A percentile compares a stretch with the other conserved stretches of the same genome.
phyloP scores from a whole-genome alignment of 2,329 filamentous ascomycete species.

The Clonostachys rhizophaga region DNA sequence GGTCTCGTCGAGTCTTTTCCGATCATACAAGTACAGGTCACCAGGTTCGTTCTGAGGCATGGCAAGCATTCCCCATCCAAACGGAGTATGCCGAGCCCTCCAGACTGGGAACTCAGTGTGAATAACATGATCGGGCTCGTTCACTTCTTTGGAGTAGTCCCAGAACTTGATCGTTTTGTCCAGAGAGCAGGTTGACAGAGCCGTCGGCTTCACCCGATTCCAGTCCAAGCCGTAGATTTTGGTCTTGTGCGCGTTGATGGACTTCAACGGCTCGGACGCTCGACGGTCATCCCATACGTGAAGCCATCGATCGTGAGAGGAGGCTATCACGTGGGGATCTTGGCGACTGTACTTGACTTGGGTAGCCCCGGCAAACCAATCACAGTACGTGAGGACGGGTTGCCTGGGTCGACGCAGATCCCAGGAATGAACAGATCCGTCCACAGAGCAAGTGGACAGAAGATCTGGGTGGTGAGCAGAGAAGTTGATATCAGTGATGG shows the following conservation, averaged over 20 bases:
- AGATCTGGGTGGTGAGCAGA: conserved; percentile 88
- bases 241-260: conserved; percentile 82
- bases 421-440: conserved; percentile 92
- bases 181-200: conserved; percentile 81
- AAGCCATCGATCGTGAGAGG: conserved; percentile 82
- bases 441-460: conserved; percentile 85
- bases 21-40: conserved; percentile 79
- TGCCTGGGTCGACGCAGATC: conserved; percentile 72
- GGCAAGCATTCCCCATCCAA: conserved; percentile 78
- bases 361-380: conserved; percentile 90
- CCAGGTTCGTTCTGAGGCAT: conserved; percentile 91
- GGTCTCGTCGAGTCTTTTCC: conserved; percentile 39
- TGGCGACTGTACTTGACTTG: conserved; percentile 95
- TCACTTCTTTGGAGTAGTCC: conserved; percentile 64
- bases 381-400: conserved; percentile 77
- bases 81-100: conserved; percentile 87
- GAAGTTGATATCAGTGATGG: conserved; percentile 96
- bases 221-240: conserved; percentile 96
- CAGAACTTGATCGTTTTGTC: conserved; percentile 93
- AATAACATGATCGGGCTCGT: conserved; percentile 72
- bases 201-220: conserved; percentile 72
- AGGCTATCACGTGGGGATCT: conserved; percentile 81
- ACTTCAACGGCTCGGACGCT: conserved; percentile 71
- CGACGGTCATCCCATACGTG: conserved; percentile 88
- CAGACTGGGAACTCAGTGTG: conserved; percentile 82